Base-by-base conservation (phyloP, 805 yeast species). In the Sugiyamaella smithiae region DNA sequence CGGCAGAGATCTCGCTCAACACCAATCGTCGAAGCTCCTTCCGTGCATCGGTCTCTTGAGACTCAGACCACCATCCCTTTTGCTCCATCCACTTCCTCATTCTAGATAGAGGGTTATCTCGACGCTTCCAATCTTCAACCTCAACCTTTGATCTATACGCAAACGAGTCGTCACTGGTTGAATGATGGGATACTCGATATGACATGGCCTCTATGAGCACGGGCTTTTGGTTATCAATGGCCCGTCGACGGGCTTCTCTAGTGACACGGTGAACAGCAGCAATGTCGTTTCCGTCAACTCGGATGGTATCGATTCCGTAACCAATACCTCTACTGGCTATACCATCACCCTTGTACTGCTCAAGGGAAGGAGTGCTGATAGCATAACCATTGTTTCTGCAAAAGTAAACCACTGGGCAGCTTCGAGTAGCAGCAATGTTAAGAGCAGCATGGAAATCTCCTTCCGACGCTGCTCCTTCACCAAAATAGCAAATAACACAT, bases 331-430 rank as follows among this genome's bases (percentile, higher is more conserved):
- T 55, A 41, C 59, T 51, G 11, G 65, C 68, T 47, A 65, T 64
- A 7, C 69, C 69, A 46, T 65, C 69, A 8, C 69, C 69, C 42
- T 57, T 58, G 53, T 64, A 65, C 53, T 65, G 69, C 46, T 65
- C 68, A 0, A 54, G 23, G 11, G 67, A 47, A 1, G 68, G 67
- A 0, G 69, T 65, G 38, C 65, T 59, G 42, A 65, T 65, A 16
- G 69, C 69, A 41, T 59, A 65, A n/a, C 69, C 69, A 43, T 65
- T 65, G 56, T 65, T 65, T 49, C 69, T 49, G 52, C 67, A 63
- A 36, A 65, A 57, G 54, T 52, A 65, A 9, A 65, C 50, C n/a
- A 61, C 60, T 3, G 69, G 69, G 40, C 67, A 65, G 50, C 49
- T 53, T 26, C 67, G 47, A 4, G 67, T 64, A 11, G 69, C 67